A percentile compares a stretch with the other conserved stretches of the same genome.
These are phyloP conservation scores for Alternaria sp. DNA, from an alignment of 2,329 filamentous ascomycete genomes.

Conservation along the genomic window DNA sequence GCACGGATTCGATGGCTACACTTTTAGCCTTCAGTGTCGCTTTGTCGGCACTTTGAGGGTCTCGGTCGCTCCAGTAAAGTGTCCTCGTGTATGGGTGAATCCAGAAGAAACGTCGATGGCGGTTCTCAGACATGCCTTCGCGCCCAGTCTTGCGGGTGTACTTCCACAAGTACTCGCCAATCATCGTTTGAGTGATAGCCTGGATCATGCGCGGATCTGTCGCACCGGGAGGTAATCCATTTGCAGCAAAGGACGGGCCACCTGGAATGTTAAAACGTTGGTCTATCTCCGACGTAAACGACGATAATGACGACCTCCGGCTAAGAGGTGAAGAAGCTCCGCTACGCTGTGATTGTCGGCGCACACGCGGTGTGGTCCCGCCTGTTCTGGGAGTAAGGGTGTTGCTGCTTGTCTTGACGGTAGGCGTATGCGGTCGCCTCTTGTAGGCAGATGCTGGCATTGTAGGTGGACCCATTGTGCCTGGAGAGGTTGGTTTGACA, in stretches of 20 bases:
- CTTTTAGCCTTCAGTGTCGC: constrained; percentile 84
- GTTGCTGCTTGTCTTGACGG: constrained; percentile 54
- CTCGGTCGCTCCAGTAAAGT: constrained; percentile 93
- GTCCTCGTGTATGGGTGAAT: constrained; percentile 97
- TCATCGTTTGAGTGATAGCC: constrained; percentile 99
- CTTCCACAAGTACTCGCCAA: constrained; percentile 98
- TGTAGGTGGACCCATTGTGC: constrained; percentile 81
- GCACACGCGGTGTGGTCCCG: constrained; percentile 66
- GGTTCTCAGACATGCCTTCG: constrained; percentile 84
- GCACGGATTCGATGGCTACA: constrained; percentile 89
- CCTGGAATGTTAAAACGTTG: constrained; percentile 79
- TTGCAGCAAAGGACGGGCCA: constrained; percentile 55
- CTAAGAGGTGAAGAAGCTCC: constrained; percentile 62
- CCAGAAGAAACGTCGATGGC: constrained; percentile 98
- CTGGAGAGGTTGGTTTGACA: constrained; percentile 59
- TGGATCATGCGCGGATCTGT: constrained; percentile 99
- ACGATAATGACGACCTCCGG: constrained; percentile 87
- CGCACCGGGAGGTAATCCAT: constrained; percentile 69
- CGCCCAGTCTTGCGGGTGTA: constrained; percentile 96
- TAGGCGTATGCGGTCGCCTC: constrained; percentile 53
- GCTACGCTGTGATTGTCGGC: constrained; percentile 55
- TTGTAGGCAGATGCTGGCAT: constrained; percentile 79
- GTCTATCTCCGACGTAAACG: constrained; percentile 93
- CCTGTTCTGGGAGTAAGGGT: constrained; percentile 55
- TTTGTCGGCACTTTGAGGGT: constrained; percentile 81